These are phyloP conservation scores for Herpetomonas samuelpessoai DNA, from an alignment of 208 protist species.

Conservation along the genomic window DNA sequence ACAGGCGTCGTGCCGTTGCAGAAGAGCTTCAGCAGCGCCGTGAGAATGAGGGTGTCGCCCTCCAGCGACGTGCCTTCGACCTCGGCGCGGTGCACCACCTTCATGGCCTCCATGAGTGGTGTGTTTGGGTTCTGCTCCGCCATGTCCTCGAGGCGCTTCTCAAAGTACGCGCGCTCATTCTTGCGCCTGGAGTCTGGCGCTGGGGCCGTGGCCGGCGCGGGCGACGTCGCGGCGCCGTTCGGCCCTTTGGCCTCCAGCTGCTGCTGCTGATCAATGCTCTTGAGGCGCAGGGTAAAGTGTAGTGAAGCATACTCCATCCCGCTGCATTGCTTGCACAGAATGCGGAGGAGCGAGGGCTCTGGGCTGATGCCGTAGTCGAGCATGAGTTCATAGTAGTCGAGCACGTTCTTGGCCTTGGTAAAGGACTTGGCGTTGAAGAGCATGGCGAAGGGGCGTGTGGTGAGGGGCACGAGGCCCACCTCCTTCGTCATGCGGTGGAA, in stretches of 20 bases:
- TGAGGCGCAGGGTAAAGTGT: constrained; percentile 63
- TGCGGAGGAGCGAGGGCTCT: constrained; percentile 69
- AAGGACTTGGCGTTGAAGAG: constrained; percentile 66
- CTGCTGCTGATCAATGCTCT: constrained; percentile 22
- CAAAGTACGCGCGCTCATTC: constrained; percentile 72
- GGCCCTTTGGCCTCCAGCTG: constrained; percentile 14
- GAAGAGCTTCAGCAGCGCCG: constrained; percentile 48
- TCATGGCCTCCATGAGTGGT: constrained; percentile 68
- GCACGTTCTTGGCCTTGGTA: constrained; percentile 30
- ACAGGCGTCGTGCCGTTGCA: constrained; percentile 65
- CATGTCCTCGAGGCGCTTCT: constrained; percentile 58
- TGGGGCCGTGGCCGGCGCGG: constrained; percentile 12
- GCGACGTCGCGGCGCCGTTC: constrained; percentile 6
- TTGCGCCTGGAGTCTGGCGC: constrained; percentile 35
- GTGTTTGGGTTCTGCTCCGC: constrained; percentile 22
- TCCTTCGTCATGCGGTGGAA: constrained; percentile 42
- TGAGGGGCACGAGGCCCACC: constrained; percentile 65
- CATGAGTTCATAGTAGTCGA: constrained; percentile 89
- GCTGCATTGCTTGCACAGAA: constrained; percentile 76
- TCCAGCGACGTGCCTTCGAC: constrained; percentile 77
- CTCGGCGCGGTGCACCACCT: constrained; percentile 73
- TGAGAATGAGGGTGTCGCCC: constrained; percentile 65
- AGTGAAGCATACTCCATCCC: constrained; percentile 55
- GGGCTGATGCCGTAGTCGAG: constrained; percentile 83
- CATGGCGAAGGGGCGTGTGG: constrained; percentile 78